These are phyloP conservation scores for Colletotrichum sp. DNA, from an alignment of 2,329 filamentous ascomycete species.

Conservation along the genomic window DNA sequence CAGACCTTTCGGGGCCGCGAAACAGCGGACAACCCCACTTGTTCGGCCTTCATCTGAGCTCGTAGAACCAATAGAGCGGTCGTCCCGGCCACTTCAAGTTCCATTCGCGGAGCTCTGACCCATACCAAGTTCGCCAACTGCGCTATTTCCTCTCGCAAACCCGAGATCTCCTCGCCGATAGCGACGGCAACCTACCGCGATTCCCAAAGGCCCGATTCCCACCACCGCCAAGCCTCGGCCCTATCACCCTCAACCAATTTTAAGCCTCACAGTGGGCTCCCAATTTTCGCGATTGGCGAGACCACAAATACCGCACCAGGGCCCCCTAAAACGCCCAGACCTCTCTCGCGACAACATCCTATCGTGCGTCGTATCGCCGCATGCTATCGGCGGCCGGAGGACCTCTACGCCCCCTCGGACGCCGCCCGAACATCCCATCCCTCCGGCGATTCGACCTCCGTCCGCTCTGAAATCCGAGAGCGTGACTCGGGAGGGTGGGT, in stretches of 20 bases:
- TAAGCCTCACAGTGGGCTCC: not conserved
- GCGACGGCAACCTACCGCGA: not conserved
- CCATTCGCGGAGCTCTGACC: too few species aligned
- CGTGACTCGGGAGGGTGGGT: not conserved
- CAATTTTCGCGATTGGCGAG: not conserved
- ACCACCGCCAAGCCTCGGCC: not conserved
- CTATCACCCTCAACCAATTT: not conserved
- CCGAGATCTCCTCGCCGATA: not conserved
- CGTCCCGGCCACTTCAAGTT: too few species aligned
- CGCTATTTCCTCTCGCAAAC: not conserved
- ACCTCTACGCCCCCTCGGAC: not conserved
- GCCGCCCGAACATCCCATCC: not conserved
- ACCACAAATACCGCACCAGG: not conserved
- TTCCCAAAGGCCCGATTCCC: not conserved
- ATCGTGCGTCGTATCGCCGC: not conserved
- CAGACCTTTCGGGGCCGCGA: too few species aligned
- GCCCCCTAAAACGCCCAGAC: not conserved
- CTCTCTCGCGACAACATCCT: rapidly evolving
- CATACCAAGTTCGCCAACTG: too few species aligned
- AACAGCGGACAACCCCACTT: too few species aligned
- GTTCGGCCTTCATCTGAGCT: too few species aligned
- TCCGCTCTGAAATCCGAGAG: not conserved
- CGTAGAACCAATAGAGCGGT: too few species aligned
- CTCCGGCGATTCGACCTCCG: not conserved
- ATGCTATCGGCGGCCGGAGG: not conserved